phyloP scores from a whole-genome alignment of 306 rosid species.

The Datisca glomerata region DNA sequence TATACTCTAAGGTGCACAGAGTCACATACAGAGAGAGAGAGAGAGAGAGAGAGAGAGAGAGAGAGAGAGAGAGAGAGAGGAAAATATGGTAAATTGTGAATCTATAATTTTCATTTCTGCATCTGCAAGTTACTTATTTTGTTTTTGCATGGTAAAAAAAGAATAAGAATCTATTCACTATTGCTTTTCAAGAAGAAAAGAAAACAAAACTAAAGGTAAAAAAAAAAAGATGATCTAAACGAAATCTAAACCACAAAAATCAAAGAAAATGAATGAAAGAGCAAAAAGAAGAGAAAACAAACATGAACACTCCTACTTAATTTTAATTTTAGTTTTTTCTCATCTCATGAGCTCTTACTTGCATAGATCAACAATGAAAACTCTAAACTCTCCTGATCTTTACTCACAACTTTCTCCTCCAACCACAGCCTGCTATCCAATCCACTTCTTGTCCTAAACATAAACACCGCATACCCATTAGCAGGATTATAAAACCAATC shows the following conservation, averaged over 20 bases:
- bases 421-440: slow-evolving; percentile 84
- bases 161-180: slow-evolving; percentile 3
- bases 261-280: slow-evolving; percentile 1
- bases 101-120: background rate
- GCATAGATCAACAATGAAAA: slow-evolving; percentile 91
- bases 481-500: slow-evolving; percentile 65
- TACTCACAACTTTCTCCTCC: slow-evolving; percentile 49
- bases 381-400: slow-evolving; percentile 35
- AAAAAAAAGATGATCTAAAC: slow-evolving; percentile 3
- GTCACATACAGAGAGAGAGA: background rate
- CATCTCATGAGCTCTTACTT: slow-evolving; percentile 47
- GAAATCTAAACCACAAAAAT: slow-evolving; percentile 4
- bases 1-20: no score
- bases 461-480: slow-evolving; percentile 59
- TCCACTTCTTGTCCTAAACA: slow-evolving; percentile 80
- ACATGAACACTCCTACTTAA: background rate
- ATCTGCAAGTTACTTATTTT: background rate
- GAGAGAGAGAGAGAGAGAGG: background rate
- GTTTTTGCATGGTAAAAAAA: slow-evolving; percentile 3
- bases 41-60: background rate
- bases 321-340: background rate
- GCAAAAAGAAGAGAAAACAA: background rate
- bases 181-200: no score
- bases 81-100: background rate
- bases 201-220: no score